phyloP scores from a whole-genome alignment of 495 filamentous ascomycete species.

The Penicillium cataractarum region DNA sequence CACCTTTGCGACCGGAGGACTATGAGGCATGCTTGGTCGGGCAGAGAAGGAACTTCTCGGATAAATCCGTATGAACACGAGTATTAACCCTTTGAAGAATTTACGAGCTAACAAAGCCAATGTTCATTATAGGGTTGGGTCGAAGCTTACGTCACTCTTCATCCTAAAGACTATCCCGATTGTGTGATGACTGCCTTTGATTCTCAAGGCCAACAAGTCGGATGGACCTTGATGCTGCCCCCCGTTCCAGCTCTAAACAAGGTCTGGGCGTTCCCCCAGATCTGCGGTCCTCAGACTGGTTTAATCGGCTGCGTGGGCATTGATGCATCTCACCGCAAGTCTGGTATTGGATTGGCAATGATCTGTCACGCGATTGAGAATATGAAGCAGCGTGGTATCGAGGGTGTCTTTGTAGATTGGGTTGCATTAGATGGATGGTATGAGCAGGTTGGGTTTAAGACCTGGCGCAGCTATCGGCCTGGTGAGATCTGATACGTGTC shows the following conservation, averaged over 20 bases:
- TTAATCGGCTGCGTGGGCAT: conserved; percentile 56
- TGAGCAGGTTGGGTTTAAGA: conserved; percentile 51
- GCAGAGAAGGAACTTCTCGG: conserved; percentile 47
- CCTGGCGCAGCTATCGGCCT: conserved; percentile 48
- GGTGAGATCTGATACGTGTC: conserved; percentile 28
- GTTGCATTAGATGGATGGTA: conserved; percentile 54
- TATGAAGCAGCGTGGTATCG: conserved; percentile 50
- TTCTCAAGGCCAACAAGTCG: conserved; percentile 44
- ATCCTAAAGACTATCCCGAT: conserved; percentile 42
- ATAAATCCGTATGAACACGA: conserved; percentile 37
- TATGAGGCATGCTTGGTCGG: conserved; percentile 50
- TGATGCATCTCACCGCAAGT: conserved; percentile 41
- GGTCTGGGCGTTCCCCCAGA: conserved; percentile 51
- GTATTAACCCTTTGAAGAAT: background rate
- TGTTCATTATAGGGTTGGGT: conserved; percentile 47
- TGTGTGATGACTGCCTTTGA: conserved; percentile 53
- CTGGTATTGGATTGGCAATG: conserved; percentile 51
- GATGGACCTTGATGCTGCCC: conserved; percentile 55
- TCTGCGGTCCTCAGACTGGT: conserved; percentile 49
- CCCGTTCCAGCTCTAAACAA: conserved; percentile 33
- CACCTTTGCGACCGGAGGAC: conserved; percentile 39
- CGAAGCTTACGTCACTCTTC: conserved; percentile 44
- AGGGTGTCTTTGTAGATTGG: conserved; percentile 56
- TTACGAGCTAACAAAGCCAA: conserved; percentile 5
- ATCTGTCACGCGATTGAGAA: conserved; percentile 52